A percentile compares a stretch with the other conserved stretches of the same genome.
phyloP scores from a whole-genome alignment of 1,284 basidiomycete genomes.

The Apiotrichum montevideense region DNA sequence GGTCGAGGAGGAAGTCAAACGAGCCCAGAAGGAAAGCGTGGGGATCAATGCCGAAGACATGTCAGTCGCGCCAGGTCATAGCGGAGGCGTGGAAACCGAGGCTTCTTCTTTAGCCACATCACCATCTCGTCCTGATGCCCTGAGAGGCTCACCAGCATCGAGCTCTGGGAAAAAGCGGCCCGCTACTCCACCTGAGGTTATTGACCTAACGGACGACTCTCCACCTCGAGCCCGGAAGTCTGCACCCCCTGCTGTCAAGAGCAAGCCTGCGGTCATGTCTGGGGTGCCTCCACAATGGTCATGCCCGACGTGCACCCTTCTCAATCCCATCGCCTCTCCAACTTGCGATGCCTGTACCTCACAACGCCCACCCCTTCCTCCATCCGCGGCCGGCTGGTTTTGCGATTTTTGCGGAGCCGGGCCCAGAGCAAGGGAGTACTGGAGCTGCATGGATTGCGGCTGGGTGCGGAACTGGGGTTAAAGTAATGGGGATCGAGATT shows the following conservation, averaged over 20 bases:
- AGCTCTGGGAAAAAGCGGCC: no score
- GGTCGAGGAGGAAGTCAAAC: constrained; percentile 61
- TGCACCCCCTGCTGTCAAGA: no score
- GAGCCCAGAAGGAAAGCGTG: constrained; percentile 62
- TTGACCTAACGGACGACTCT: background rate
- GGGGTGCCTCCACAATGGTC: constrained; percentile 51
- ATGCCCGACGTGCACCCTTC: constrained; percentile 64
- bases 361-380: constrained; percentile 47
- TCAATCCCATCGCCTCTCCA: constrained; percentile 53
- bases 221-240: background rate
- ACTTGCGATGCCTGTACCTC: constrained; percentile 62
- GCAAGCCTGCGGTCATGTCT: no score
- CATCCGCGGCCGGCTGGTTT: constrained; percentile 54
- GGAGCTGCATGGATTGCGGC: constrained; percentile 69
- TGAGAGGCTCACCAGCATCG: no score
- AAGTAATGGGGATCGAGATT: no score
- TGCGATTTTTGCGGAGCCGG: constrained; percentile 62
- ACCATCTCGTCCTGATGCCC: no score
- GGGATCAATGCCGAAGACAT: constrained; percentile 57
- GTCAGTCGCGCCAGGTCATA: no score
- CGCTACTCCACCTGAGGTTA: background rate
- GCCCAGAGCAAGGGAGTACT: constrained; percentile 59
- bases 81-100: no score
- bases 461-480: constrained; percentile 54
- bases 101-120: no score